Percentiles rank a stretch among this genome's conserved stretches.
These are phyloP conservation scores for Meyerozyma guilliermondii DNA, from an alignment of 1,139 yeast species.

Conservation along the genomic window DNA sequence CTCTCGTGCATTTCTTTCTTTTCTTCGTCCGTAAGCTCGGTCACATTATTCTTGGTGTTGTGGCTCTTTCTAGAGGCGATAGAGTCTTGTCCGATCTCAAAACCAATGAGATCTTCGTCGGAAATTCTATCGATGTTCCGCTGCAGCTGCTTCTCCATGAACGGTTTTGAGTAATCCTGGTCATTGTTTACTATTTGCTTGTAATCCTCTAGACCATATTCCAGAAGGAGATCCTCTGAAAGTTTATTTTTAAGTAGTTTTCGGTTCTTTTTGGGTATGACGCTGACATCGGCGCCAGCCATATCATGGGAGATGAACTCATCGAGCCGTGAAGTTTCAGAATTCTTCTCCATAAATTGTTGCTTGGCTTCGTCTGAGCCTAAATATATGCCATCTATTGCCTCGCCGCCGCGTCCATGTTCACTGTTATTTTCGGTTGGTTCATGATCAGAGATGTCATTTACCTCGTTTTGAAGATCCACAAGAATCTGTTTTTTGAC, in stretches of 20 bases:
- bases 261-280: constrained; percentile 20
- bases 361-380: constrained; percentile 18
- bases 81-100: constrained; percentile 27
- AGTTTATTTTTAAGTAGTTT: constrained; percentile 27
- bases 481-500: constrained; percentile 34
- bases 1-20: constrained; percentile 20
- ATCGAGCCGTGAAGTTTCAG: constrained; percentile 15
- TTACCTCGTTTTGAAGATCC: constrained; percentile 18
- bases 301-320: constrained; percentile 25
- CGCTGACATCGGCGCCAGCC: constrained; percentile 10
- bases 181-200: constrained; percentile 19
- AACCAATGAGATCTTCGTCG: constrained; percentile 30
- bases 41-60: constrained; percentile 7
- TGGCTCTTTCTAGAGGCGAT: constrained; percentile 7
- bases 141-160: constrained; percentile 15
- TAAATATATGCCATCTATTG: constrained; percentile 5
- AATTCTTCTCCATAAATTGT: constrained; percentile 5
- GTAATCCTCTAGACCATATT: constrained; percentile 36
- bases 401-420: constrained; percentile 5
- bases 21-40: constrained; percentile 25
- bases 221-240: constrained; percentile 33
- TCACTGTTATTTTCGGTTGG: constrained; percentile 9
- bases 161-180: constrained; percentile 26
- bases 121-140: constrained; percentile 21
- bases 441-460: constrained; percentile 12